Percentiles rank a stretch among this genome's conserved stretches.
These are phyloP conservation scores for Clathrus columnatus DNA, from an alignment of 768 basidiomycete genomes.

Conservation along the genomic window DNA sequence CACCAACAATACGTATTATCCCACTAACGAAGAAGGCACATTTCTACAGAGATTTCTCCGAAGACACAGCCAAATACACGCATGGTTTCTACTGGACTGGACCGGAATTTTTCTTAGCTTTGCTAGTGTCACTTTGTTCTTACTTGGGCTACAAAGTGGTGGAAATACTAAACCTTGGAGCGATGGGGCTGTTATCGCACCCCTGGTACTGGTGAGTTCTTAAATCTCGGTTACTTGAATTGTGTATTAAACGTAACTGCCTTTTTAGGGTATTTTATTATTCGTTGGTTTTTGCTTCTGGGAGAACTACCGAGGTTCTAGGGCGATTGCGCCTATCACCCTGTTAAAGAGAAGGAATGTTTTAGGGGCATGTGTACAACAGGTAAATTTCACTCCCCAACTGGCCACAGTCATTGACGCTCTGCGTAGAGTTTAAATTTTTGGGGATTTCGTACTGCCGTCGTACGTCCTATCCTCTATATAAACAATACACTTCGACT, in stretches of 20 bases:
- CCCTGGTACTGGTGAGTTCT: constrained; percentile 7
- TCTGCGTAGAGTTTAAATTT: neutral
- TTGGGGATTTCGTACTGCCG: constrained; percentile 15
- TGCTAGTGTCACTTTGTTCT: constrained; percentile 27
- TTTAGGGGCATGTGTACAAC: constrained; percentile 22
- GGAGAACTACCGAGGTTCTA: constrained; percentile 25
- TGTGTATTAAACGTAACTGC: too few species aligned
- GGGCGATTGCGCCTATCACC: constrained; percentile 31
- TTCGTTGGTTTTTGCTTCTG: constrained; percentile 24
- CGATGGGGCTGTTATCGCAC: constrained; percentile 26
- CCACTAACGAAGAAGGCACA: neutral
- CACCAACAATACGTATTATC: neutral
- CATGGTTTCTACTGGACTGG: constrained; percentile 27
- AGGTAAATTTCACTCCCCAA: constrained; percentile 2
- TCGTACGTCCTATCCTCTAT: neutral
- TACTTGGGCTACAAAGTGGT: constrained; percentile 40
- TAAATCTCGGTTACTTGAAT: neutral
- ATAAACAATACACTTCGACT: too few species aligned
- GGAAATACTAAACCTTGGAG: constrained; percentile 38
- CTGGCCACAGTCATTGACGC: neutral
- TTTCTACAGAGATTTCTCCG: too few species aligned
- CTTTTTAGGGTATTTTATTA: constrained; percentile 23
- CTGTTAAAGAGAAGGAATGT: constrained; percentile 25
- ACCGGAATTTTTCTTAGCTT: constrained; percentile 31
- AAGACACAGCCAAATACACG: neutral